Conservation (phyloP, 75 land plant species). For the Pinus taeda region DNA sequence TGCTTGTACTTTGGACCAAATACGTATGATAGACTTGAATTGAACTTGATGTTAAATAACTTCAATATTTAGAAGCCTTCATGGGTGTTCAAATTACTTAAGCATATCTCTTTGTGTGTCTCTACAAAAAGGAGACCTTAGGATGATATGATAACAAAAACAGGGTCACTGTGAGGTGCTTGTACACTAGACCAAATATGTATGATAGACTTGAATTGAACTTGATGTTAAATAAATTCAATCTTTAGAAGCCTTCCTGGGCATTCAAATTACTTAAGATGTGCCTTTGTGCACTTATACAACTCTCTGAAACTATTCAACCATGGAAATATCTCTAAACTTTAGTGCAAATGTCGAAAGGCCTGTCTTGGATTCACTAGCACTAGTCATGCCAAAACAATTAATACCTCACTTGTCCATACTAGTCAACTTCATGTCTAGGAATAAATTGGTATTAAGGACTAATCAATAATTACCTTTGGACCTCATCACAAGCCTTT, state of each 20-base stretch:
- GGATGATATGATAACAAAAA: not conserved
- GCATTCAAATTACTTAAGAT: conserved; percentile 34
- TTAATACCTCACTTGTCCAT: conserved; percentile 39
- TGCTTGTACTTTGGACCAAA: not conserved
- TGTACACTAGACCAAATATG: not conserved
- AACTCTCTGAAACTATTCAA: conserved; percentile 20
- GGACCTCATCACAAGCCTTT: conserved; percentile 46
- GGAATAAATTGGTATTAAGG: conserved; percentile 33
- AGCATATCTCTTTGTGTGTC: conserved; percentile 30
- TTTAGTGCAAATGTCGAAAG: conserved; percentile 37
- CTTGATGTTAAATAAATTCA: conserved; percentile 13
- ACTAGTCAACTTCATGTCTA: conserved; percentile 39
- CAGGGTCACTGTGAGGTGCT: not conserved
- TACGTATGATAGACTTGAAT: not conserved
- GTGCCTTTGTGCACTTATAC: conserved; percentile 40
- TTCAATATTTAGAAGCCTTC: conserved; percentile 45
- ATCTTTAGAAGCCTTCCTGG: conserved; percentile 55
- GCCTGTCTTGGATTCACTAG: conserved; percentile 23
- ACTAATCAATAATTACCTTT: conserved; percentile 41
- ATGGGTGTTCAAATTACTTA: conserved; percentile 42
- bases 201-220: not conserved
- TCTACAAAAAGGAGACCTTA: not conserved
- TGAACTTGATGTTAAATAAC: conserved; percentile 4
- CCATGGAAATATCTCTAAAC: conserved; percentile 21
- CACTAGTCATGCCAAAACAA: conserved; percentile 34